Conservation (phyloP, 495 filamentous ascomycete genomes). For the Penicillium herquei region DNA sequence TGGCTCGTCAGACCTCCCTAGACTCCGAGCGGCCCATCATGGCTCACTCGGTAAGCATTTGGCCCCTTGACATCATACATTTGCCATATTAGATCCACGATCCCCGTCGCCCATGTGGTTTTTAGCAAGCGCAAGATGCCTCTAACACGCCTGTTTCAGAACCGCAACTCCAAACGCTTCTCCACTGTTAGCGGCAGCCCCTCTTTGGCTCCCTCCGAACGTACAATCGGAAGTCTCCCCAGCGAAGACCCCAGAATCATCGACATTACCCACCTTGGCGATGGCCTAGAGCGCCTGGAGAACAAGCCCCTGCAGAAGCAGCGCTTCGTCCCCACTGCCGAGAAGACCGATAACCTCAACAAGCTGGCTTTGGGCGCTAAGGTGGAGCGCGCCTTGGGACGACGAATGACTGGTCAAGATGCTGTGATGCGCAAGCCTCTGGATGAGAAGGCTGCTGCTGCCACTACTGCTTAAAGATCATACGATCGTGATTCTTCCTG, state of each 20-base stretch:
- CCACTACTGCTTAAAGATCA: slow-evolving; percentile 20
- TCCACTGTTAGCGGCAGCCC: slow-evolving; percentile 77
- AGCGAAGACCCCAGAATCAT: slow-evolving; percentile 55
- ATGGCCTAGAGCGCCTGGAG: slow-evolving; percentile 84
- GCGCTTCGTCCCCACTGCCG: slow-evolving; percentile 75
- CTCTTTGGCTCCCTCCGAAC: slow-evolving; percentile 64
- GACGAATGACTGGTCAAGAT: slow-evolving; percentile 89
- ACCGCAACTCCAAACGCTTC: slow-evolving; percentile 72
- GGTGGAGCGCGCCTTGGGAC: slow-evolving; percentile 84
- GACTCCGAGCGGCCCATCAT: slow-evolving; percentile 78
- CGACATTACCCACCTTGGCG: slow-evolving; percentile 79
- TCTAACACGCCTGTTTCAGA: slow-evolving; percentile 31
- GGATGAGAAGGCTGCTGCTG: slow-evolving; percentile 45
- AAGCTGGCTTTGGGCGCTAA: slow-evolving; percentile 93
- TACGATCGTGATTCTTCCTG: too few relatives aligned
- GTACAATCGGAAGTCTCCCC: slow-evolving; percentile 60
- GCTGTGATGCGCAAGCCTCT: slow-evolving; percentile 72
- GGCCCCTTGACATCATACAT: slow-evolving; percentile 6
- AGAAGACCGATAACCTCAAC: slow-evolving; percentile 83
- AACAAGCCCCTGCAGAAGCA: slow-evolving; percentile 83
- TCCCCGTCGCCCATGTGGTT: neutral
- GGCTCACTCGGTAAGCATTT: slow-evolving; percentile 63
- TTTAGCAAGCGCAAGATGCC: neutral
- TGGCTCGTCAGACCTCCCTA: slow-evolving; percentile 64
- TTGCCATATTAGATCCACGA: neutral